Evolutionary conservation across 805 yeast genomes (phyloP).

Genomic region (Candida multigemmis): DNA sequence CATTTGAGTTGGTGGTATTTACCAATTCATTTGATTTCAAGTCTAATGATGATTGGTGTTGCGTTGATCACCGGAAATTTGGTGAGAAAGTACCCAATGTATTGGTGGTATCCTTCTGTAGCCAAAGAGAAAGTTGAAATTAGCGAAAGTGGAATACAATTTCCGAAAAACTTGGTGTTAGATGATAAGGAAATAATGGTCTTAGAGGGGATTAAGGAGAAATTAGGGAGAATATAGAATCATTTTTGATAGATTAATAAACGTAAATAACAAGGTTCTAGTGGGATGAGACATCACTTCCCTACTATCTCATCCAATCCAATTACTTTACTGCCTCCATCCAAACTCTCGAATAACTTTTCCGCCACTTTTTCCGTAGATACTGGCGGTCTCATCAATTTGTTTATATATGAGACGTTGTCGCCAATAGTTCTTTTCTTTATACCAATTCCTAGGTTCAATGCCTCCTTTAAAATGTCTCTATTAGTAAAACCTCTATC

Average conservation of each 20-base stretch:
- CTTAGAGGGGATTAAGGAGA: too few species aligned
- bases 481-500: slow-evolving; percentile 23
- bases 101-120: slow-evolving; percentile 47
- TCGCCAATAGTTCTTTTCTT: slow-evolving; percentile 35
- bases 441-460: slow-evolving; percentile 34
- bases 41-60: slow-evolving; percentile 37
- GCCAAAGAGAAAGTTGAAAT: slow-evolving; percentile 6
- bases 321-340: slow-evolving; percentile 50
- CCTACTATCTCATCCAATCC: slow-evolving; percentile 22
- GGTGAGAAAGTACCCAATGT: slow-evolving; percentile 42
- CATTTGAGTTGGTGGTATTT: slow-evolving; percentile 59
- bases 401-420: slow-evolving; percentile 29
- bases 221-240: not conserved
- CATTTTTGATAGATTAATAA: not conserved
- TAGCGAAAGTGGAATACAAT: slow-evolving; percentile 1
- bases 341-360: slow-evolving; percentile 45
- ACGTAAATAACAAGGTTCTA: not conserved
- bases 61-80: slow-evolving; percentile 50
- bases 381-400: slow-evolving; percentile 49
- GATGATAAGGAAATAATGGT: not conserved
- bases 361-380: slow-evolving; percentile 64
- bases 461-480: slow-evolving; percentile 28
- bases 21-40: slow-evolving; percentile 43
- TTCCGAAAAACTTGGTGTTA: too few species aligned
- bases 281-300: slow-evolving; percentile 1